Evolutionary conservation across 768 basidiomycete species (phyloP).

Genomic region (Panaeolus papilionaceus): DNA sequence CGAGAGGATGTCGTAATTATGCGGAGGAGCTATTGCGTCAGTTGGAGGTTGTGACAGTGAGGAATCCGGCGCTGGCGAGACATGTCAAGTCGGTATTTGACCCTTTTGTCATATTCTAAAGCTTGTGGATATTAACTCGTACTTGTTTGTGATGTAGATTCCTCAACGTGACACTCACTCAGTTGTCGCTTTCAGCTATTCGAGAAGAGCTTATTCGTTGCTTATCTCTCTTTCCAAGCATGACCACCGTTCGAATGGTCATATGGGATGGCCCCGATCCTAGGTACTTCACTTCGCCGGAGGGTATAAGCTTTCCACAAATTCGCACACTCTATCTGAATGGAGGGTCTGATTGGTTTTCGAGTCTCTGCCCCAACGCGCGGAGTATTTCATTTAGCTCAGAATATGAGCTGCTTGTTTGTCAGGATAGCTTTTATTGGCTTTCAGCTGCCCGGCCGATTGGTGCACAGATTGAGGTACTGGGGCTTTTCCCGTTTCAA

Average conservation of each 20-base stretch:
- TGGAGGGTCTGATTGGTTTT: background rate
- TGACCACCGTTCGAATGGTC: constrained; percentile 15
- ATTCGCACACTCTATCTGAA: background rate
- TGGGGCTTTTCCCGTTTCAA: background rate
- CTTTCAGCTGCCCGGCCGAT: background rate
- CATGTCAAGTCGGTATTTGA: background rate
- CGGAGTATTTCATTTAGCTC: background rate
- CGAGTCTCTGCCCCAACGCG: background rate
- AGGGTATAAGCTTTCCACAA: background rate
- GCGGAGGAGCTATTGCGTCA: background rate
- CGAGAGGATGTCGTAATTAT: background rate
- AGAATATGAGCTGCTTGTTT: background rate
- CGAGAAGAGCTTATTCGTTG: constrained; percentile 5
- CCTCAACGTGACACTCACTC: background rate
- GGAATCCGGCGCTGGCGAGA: background rate
- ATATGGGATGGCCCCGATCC: constrained; percentile 11
- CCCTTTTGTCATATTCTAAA: background rate
- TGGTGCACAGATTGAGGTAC: background rate
- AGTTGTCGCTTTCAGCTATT: background rate
- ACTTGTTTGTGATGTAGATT: background rate
- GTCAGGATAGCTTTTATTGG: background rate
- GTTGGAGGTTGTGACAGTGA: background rate
- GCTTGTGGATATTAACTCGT: background rate
- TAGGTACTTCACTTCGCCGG: background rate
- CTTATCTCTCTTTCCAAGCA: constrained; percentile 7